Base-by-base conservation (phyloP, 305 asterid genomes). In the Ajuga reptans region DNA sequence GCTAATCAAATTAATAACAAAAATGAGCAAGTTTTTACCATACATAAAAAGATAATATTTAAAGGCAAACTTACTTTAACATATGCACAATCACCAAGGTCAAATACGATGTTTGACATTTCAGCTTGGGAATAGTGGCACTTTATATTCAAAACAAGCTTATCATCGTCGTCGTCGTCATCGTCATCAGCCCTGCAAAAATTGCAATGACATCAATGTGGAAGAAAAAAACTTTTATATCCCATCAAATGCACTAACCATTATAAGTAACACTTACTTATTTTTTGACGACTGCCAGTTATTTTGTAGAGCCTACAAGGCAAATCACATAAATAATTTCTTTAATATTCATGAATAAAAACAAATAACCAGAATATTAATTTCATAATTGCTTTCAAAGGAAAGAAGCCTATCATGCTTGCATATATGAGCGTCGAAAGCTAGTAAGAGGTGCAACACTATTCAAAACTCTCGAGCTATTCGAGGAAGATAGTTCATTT, bases 41-140 rank as follows among this genome's bases (percentile, higher is more conserved):
- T 41, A 36, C n/a, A 46, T 27, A 64, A 37, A 36, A 3, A 37
- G 15, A 15, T 39, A 60, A 7, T 34, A 15, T 15, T 24, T 5
- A 56, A 6, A 42, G 49, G 16, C 63, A 12, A 43, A 75, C 73
- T 74, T 80, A 87, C 96, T 85, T 86, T 86, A 74, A 90, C 81
- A 59, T 51, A 75, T 31, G 81, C 93, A 86, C 93, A 90, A 81
- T 90, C 95, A 68, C 95, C 93, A 34, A 90, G 84, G 73, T 72
- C 77, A 52, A 81, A 83, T 69, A 78, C 68, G 47, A 57, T 69
- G 63, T 84, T 79, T 54, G 24, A 74, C 60, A 84, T 68, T 66
- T 78, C 77, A 68, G 96, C 96, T 79, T 80, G 90, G 66, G 86
- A 78, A 75, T 87, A 90, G 74, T 90, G 96, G 75, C 83, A 83